Base-by-base conservation (phyloP, 169 alveolate genomes). In the Plasmodium chabaudi region DNA sequence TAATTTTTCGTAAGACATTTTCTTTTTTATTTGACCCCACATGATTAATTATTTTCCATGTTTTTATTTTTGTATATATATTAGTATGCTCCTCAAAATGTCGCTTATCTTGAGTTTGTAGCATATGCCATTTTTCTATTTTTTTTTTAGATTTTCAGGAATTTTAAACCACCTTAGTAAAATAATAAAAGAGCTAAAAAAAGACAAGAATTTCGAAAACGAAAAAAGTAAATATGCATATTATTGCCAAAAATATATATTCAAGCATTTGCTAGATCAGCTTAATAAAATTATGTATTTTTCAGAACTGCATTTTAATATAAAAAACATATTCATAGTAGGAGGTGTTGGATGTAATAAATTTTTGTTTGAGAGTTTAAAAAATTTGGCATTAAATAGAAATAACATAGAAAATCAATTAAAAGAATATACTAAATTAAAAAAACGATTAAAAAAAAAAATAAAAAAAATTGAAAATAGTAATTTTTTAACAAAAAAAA, bases 321-420 rank as follows among this genome's bases (percentile, higher is more conserved):
- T 79, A 79, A 79, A 79, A 47, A 67, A 79, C 19, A 19, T 79
- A 79, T 79, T 25, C 71, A 65, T 79, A 51, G 89, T 79, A 17
- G 89, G 89, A 17, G 89, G 89, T 12, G 89, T 79, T 19, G 89
- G 89, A 7, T 79, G 89, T 59, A 79, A 79, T 25, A 39, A 67
- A 5, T 79, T 79, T 67, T 49, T 79, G 65, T 65, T 25, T 34
- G 59, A 46, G 10, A 67, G 70, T 68, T 79, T 79, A 60, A 79
- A 47, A 67, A 9, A 46, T 17, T 25, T 79, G 72, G 82, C 82
- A 56, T 34, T 42, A 61, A 47, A 19, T 9, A 53, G 89, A 49
- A 55, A 12, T 34, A 56, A 64, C n/a, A 23, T 13, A 53, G 72
- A 67, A 61, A 44, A 51, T 42, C 89, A 67, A 51, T 44, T 79